A percentile compares a stretch with the other conserved stretches of the same genome.
phyloP scores from a whole-genome alignment of 345 rosid genomes.

The Pelargonium nanum region DNA sequence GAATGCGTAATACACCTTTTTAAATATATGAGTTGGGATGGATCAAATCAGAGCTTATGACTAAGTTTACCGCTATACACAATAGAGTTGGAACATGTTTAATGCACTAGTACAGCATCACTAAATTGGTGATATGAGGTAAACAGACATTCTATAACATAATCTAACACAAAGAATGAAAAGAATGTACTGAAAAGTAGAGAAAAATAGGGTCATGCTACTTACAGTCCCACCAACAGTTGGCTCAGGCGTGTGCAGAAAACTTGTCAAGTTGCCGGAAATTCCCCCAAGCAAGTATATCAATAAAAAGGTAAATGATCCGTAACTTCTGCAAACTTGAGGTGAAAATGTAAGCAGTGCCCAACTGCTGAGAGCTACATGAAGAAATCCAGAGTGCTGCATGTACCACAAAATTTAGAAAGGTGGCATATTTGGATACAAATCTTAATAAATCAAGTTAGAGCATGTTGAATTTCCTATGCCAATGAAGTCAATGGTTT shows the following conservation, averaged over 20 bases:
- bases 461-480: too few species aligned
- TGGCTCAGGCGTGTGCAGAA: slow-evolving; percentile 70
- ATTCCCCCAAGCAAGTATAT: slow-evolving; percentile 81
- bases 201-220: slow-evolving; percentile 4
- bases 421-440: background rate
- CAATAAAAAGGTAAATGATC: slow-evolving; percentile 60
- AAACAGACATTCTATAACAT: background rate
- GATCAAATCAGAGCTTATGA: background rate
- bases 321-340: slow-evolving; percentile 62
- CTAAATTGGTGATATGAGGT: background rate
- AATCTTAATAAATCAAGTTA: background rate
- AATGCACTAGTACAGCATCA: too few species aligned
- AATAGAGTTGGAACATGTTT: too few species aligned
- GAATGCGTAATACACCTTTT: slow-evolving; percentile 5
- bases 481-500: too few species aligned
- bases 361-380: slow-evolving; percentile 76
- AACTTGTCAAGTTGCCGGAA: slow-evolving; percentile 79
- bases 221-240: slow-evolving; percentile 90
- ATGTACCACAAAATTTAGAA: slow-evolving; percentile 3
- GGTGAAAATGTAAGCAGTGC: slow-evolving; percentile 70
- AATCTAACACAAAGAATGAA: background rate
- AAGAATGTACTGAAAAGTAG: background rate
- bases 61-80: background rate
- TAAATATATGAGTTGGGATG: background rate
- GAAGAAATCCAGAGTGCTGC: slow-evolving; percentile 75